Percentiles rank a stretch among this genome's conserved stretches.
These are phyloP conservation scores for Apostasia shenzhenica DNA, from an alignment of 106 monocot genomes.

Conservation along the genomic window DNA sequence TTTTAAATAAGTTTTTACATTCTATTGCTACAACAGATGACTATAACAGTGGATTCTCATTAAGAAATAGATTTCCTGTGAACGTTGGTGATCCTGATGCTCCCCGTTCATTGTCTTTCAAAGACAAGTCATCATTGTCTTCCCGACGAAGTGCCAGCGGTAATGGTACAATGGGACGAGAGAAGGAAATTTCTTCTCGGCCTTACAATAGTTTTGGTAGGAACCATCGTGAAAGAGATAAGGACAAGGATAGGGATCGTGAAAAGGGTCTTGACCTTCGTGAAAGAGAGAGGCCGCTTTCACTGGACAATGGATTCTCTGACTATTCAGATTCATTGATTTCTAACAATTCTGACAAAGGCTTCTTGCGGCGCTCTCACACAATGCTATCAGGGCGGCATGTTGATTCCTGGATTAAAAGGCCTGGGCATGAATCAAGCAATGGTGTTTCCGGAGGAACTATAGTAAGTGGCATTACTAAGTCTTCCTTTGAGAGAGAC, in stretches of 20 bases:
- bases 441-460: slow-evolving; percentile 28
- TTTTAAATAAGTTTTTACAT: background rate
- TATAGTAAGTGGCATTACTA: slow-evolving; percentile 15
- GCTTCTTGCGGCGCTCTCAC: slow-evolving; percentile 33
- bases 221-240: slow-evolving; percentile 33
- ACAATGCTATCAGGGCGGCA: slow-evolving; percentile 29
- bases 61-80: slow-evolving; percentile 23
- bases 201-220: slow-evolving; percentile 59
- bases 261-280: background rate
- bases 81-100: slow-evolving; percentile 24
- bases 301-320: slow-evolving; percentile 30
- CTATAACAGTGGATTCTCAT: slow-evolving; percentile 17
- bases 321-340: slow-evolving; percentile 24
- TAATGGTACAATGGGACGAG: slow-evolving; percentile 31
- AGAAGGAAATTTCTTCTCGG: slow-evolving; percentile 22
- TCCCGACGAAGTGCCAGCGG: slow-evolving; percentile 26
- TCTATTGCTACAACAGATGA: slow-evolving; percentile 20
- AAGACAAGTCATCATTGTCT: slow-evolving; percentile 4
- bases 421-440: slow-evolving; percentile 16
- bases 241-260: slow-evolving; percentile 45
- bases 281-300: slow-evolving; percentile 36
- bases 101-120: slow-evolving; percentile 10
- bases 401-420: slow-evolving; percentile 40
- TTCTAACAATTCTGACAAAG: slow-evolving; percentile 32
- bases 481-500: slow-evolving; percentile 62